Base-by-base conservation (phyloP, 331 rosid genomes). In the Acacia concinna region DNA sequence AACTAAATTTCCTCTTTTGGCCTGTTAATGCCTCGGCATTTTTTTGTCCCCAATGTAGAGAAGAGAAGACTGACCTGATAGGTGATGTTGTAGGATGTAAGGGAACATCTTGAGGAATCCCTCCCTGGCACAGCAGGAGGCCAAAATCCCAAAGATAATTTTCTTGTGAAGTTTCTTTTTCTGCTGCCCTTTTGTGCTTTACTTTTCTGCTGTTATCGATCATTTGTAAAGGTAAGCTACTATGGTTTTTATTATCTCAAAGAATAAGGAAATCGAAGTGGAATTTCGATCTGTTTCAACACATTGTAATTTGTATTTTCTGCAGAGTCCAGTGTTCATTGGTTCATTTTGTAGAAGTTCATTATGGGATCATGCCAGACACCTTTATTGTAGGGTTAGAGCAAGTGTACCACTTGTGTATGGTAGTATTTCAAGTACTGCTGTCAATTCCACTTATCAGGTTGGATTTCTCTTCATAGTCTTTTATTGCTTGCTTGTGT, bases 101-200 rank as follows among this genome's bases (percentile, higher is more conserved):
- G 99, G 87, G 91, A 76, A 76, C 82, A 78, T 77, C 98, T 96
- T 46, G 86, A 75, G 72, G 99, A 90, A 78, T 74, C 99, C 78
- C 97, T 96, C 78, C 97, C 98, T 18, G 97, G 98, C 80, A 90
- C 99, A 44, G 87, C 90, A 84, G 92, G 95, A 25, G 99, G 99
- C 30, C 88, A 82, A 86, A 91, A 90, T 81, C 97, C 97, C 31
- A 89, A 82, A 57, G 98, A 93, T 78, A 84, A 82, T 81, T 84
- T 93, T 85, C 79, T 91, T 79, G 97, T 96, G 86, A 91, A 86
- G 67, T 81, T 93, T 85, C 97, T 96, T 63, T 82, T 84, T 85
- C 79, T 88, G 68, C 85, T 96, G 51, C 99, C 99, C 17, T 41
- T 93, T 66, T 87, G 87, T 81, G 92, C 90, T 72, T 78, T 96